Conservation (phyloP, 2,329 filamentous ascomycete genomes). For the Myotisia sp. region DNA sequence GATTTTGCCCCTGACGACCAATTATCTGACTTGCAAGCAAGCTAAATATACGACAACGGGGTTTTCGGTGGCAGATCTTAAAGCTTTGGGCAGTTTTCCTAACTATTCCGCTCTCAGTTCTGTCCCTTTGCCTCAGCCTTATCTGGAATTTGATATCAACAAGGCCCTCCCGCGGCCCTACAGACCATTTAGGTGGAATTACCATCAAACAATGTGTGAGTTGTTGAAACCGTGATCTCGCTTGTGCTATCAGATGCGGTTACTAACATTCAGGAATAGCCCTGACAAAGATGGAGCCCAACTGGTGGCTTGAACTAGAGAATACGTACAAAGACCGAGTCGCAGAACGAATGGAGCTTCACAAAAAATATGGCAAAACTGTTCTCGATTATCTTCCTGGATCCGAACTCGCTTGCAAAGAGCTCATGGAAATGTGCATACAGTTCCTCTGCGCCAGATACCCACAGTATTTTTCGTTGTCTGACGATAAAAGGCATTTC, state of each 20-base stretch:
- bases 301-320: slow-evolving; percentile 86
- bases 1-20: slow-evolving; percentile 28
- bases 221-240: slow-evolving; percentile 11
- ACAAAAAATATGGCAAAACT: slow-evolving; percentile 45
- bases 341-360: slow-evolving; percentile 52
- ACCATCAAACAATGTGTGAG: slow-evolving; percentile 86
- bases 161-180: slow-evolving; percentile 61
- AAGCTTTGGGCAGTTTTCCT: slow-evolving; percentile 59
- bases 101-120: slow-evolving; percentile 63
- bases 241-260: not conserved
- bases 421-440: slow-evolving; percentile 73
- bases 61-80: slow-evolving; percentile 56
- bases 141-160: slow-evolving; percentile 51
- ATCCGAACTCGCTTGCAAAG: slow-evolving; percentile 65
- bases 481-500: slow-evolving; percentile 42
- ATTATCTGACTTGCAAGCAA: slow-evolving; percentile 25
- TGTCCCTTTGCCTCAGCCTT: slow-evolving; percentile 53
- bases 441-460: slow-evolving; percentile 70
- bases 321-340: slow-evolving; percentile 55
- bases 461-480: slow-evolving; percentile 56
- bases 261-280: slow-evolving; percentile 35
- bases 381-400: slow-evolving; percentile 59
- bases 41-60: slow-evolving; percentile 49
- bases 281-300: slow-evolving; percentile 59
- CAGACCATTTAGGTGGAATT: slow-evolving; percentile 67